phyloP scores from a whole-genome alignment of 495 filamentous ascomycete species.

The Massariosphaeria phaeospora region DNA sequence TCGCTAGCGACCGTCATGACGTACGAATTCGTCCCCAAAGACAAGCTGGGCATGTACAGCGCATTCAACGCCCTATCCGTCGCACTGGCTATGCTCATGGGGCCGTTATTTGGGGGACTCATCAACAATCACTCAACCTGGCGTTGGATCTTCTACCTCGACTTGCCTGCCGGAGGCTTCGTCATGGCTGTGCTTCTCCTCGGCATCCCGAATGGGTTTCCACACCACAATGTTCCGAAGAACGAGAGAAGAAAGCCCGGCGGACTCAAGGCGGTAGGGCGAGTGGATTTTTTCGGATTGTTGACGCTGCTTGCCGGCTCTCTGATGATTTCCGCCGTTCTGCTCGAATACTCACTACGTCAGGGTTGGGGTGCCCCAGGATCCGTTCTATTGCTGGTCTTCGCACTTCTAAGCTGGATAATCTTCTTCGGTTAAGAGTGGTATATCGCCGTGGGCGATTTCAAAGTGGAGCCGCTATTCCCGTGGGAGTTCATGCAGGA shows the following conservation, averaged over 20 bases:
- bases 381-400: slow-evolving; percentile 6
- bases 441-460: slow-evolving; percentile 1
- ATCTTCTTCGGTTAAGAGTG: slow-evolving; percentile 21
- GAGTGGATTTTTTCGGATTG: slow-evolving; percentile 22
- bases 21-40: slow-evolving; percentile 47
- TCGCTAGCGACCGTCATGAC: slow-evolving; percentile 52
- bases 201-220: slow-evolving; percentile 14
- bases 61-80: slow-evolving; percentile 37
- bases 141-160: slow-evolving; percentile 45
- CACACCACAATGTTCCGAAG: background rate
- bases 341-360: slow-evolving; percentile 15
- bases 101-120: slow-evolving; percentile 46
- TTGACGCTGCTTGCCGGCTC: slow-evolving; percentile 12
- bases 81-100: slow-evolving; percentile 42
- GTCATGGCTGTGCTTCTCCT: slow-evolving; percentile 10
- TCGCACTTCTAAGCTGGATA: slow-evolving; percentile 16
- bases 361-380: slow-evolving; percentile 5
- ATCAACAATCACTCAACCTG: slow-evolving; percentile 41
- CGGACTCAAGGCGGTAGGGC: background rate
- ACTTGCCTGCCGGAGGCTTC: slow-evolving; percentile 10
- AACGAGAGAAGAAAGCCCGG: background rate
- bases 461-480: slow-evolving; percentile 15
- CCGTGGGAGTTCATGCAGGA: slow-evolving; percentile 22
- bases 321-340: slow-evolving; percentile 17
- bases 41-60: slow-evolving; percentile 39